A percentile compares a stretch with the other conserved stretches of the same genome.
Evolutionary conservation across 2,329 filamentous ascomycete species (phyloP).

Genomic region (Colletotrichum chrysophilum): DNA sequence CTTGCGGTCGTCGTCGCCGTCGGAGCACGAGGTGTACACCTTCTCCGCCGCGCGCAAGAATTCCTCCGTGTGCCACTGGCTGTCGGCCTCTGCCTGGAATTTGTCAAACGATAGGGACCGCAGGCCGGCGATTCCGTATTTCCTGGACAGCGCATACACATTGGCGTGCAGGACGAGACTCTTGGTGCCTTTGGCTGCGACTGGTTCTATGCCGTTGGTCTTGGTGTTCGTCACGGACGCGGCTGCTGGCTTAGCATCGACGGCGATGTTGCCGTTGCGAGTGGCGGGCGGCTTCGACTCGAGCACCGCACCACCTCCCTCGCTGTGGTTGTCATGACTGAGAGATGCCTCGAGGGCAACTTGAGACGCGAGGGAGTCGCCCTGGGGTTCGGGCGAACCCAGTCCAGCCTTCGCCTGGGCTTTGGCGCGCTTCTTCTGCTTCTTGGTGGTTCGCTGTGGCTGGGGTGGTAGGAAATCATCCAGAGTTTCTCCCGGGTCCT

Average conservation of each 20-base stretch:
- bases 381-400: background rate
- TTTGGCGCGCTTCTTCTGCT: conserved; percentile 12
- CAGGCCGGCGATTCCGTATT: background rate
- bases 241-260: background rate
- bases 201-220: background rate
- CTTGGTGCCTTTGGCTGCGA: background rate
- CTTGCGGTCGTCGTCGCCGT: background rate
- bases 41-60: conserved; percentile 5
- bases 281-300: background rate
- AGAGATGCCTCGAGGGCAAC: background rate
- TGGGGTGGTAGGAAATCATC: conserved; percentile 9
- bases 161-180: conserved; percentile 6
- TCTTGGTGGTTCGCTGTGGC: background rate
- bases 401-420: background rate
- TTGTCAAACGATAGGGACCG: background rate
- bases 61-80: conserved; percentile 10
- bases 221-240: background rate
- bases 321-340: background rate
- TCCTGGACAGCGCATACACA: conserved; percentile 2
- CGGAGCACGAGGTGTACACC: background rate
- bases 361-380: background rate
- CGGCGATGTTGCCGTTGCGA: background rate
- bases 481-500: background rate
- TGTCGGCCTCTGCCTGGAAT: background rate
- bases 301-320: background rate